These are phyloP conservation scores for Vaccinium macrocarpon DNA, from an alignment of 148 eudicot species.

Conservation along the genomic window DNA sequence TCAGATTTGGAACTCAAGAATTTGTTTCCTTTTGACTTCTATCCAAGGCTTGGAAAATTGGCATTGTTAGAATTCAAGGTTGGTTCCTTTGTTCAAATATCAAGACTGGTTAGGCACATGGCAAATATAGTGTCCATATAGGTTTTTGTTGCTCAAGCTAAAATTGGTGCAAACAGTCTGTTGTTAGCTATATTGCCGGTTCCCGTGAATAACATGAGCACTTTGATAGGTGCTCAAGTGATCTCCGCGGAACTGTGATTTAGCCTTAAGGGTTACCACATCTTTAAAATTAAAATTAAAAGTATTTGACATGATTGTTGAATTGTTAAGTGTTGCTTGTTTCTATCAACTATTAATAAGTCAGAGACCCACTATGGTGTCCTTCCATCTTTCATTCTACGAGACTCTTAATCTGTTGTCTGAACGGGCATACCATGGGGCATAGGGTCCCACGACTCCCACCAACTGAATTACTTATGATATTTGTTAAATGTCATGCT, in stretches of 20 bases:
- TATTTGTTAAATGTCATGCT: too few species aligned
- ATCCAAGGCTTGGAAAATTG: not conserved
- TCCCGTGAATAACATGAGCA: not conserved
- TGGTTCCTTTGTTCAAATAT: not conserved
- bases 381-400: not conserved
- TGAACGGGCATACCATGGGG: too few species aligned
- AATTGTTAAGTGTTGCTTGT: not conserved
- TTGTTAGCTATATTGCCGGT: not conserved
- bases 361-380: not conserved
- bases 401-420: too few species aligned
- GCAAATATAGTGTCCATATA: not conserved
- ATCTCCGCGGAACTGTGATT: not conserved
- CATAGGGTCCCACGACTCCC: too few species aligned
- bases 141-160: not conserved
- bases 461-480: too few species aligned
- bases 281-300: not conserved
- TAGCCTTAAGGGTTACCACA: not conserved
- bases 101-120: not conserved
- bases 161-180: not conserved
- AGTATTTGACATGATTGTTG: not conserved
- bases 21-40: not conserved
- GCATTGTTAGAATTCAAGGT: not conserved
- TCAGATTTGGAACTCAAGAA: not conserved
- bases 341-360: not conserved
- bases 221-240: slow-evolving; percentile 1